These are phyloP conservation scores for Fonsecaea erecta DNA, from an alignment of 2,329 filamentous ascomycete genomes.

Conservation along the genomic window DNA sequence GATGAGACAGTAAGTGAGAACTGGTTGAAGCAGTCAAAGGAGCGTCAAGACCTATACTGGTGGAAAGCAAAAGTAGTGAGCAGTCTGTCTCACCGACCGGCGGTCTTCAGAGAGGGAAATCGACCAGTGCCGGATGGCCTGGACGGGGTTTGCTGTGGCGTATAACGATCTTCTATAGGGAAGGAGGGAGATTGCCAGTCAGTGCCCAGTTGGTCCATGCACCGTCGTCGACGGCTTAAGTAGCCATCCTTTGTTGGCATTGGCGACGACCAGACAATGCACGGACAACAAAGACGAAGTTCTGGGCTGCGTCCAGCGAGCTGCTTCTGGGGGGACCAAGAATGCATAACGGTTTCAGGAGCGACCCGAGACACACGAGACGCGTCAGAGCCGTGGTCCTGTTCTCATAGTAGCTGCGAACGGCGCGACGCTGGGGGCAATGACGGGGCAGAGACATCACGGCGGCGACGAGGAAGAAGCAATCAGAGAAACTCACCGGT, in stretches of 20 bases:
- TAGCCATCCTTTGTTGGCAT: slow-evolving; percentile 31
- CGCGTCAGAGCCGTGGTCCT: neutral
- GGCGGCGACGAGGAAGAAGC: neutral
- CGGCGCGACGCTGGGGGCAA: neutral
- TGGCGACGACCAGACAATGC: slow-evolving; percentile 31
- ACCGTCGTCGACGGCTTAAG: slow-evolving; percentile 22
- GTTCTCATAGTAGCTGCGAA: slow-evolving; percentile 4
- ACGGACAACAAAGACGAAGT: slow-evolving; percentile 21
- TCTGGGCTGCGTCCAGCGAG: slow-evolving; percentile 10
- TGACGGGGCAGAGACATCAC: neutral
- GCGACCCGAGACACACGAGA: neutral
- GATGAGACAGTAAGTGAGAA: slow-evolving; percentile 7
- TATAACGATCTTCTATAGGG: slow-evolving; percentile 17
- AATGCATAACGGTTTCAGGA: slow-evolving; percentile 9
- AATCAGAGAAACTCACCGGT: slow-evolving; percentile 15
- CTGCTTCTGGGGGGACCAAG: slow-evolving; percentile 29
- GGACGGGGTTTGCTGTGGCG: neutral
- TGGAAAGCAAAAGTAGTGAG: slow-evolving; percentile 23
- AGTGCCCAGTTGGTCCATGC: slow-evolving; percentile 27
- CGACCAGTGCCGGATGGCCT: slow-evolving; percentile 23
- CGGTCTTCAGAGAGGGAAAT: slow-evolving; percentile 15
- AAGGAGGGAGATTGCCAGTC: slow-evolving; percentile 30
- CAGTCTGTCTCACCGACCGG: slow-evolving; percentile 22
- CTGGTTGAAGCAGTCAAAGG: slow-evolving; percentile 20
- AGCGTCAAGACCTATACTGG: slow-evolving; percentile 27